These are phyloP conservation scores for Ustilago tritici DNA, from an alignment of 1,284 basidiomycete species.

Conservation along the genomic window DNA sequence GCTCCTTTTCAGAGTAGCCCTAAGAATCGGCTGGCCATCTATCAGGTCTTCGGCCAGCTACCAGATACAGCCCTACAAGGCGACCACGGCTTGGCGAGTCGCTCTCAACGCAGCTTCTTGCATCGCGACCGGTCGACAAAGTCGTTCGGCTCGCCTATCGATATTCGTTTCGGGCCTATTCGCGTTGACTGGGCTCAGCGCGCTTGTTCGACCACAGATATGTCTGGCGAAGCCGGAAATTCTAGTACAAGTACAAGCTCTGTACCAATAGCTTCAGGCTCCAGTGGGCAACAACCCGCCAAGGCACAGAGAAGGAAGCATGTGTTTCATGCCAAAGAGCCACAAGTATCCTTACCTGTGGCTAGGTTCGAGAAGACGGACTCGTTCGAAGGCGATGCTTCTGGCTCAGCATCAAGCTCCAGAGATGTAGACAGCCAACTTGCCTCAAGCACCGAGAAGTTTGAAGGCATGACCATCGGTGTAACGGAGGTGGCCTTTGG, in stretches of 20 bases:
- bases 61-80: constrained; percentile 39
- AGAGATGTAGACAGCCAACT: constrained; percentile 14
- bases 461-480: constrained; percentile 43
- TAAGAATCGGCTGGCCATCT: constrained; percentile 7
- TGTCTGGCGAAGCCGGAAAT: neutral
- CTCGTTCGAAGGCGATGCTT: constrained; percentile 52
- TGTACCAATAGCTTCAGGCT: constrained; percentile 7
- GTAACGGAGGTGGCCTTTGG: constrained; percentile 66
- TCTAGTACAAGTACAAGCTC: constrained; percentile 12
- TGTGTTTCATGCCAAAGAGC: constrained; percentile 44
- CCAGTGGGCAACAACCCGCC: neutral
- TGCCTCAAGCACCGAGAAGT: constrained; percentile 20
- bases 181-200: constrained; percentile 58
- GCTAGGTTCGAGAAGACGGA: constrained; percentile 55
- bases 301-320: constrained; percentile 31
- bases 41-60: constrained; percentile 24
- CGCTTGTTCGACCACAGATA: neutral
- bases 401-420: constrained; percentile 5
- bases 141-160: constrained; percentile 48
- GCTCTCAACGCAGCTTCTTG: constrained; percentile 28
- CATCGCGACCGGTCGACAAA: constrained; percentile 21
- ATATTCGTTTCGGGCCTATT: constrained; percentile 57
- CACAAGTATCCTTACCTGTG: constrained; percentile 42
- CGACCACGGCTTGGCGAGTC: constrained; percentile 25
- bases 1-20: constrained; percentile 27